Percentiles rank a stretch among this genome's conserved stretches.
Conservation (phyloP, 1,284 basidiomycete species). For the Tilletia setariae region DNA sequence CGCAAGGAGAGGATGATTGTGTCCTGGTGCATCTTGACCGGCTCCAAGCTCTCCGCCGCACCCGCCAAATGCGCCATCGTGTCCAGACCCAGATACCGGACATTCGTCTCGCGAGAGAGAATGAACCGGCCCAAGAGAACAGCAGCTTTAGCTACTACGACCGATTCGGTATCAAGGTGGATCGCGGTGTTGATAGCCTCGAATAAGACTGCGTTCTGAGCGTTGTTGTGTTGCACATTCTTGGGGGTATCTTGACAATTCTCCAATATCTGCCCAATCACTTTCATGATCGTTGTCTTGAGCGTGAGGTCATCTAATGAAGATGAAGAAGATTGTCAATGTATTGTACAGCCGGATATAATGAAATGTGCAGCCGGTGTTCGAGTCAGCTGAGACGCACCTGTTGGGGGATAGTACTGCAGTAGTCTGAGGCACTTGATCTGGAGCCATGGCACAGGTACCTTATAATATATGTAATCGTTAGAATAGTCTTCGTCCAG, state of each 20-base stretch:
- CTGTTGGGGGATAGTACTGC: conserved; percentile 75
- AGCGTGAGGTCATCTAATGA: conserved; percentile 74
- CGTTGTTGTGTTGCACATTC: conserved; percentile 98
- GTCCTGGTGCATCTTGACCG: conserved; percentile 91
- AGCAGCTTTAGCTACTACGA: conserved; percentile 83
- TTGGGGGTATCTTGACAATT: conserved; percentile 88
- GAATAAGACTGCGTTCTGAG: conserved; percentile 95
- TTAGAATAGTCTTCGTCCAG: conserved; percentile 83
- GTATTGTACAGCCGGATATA: neutral
- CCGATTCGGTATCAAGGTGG: conserved; percentile 87
- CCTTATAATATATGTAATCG: conserved; percentile 93
- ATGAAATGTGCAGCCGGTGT: neutral
- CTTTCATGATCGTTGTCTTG: conserved; percentile 72
- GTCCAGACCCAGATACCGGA: conserved; percentile 93
- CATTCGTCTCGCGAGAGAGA: conserved; percentile 95
- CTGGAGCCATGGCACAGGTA: conserved; percentile 96
- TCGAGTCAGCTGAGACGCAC: neutral
- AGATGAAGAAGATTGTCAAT: neutral
- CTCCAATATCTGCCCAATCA: conserved; percentile 85
- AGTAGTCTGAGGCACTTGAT: conserved; percentile 88
- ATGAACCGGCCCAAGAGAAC: conserved; percentile 91
- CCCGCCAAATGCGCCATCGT: conserved; percentile 98
- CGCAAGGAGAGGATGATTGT: conserved; percentile 91
- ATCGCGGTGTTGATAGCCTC: conserved; percentile 97
- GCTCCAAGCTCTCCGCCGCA: conserved; percentile 73